Percentiles rank a stretch among this genome's conserved stretches.
Conservation (phyloP, 2,329 filamentous ascomycete genomes). For the Curvularia sp. region DNA sequence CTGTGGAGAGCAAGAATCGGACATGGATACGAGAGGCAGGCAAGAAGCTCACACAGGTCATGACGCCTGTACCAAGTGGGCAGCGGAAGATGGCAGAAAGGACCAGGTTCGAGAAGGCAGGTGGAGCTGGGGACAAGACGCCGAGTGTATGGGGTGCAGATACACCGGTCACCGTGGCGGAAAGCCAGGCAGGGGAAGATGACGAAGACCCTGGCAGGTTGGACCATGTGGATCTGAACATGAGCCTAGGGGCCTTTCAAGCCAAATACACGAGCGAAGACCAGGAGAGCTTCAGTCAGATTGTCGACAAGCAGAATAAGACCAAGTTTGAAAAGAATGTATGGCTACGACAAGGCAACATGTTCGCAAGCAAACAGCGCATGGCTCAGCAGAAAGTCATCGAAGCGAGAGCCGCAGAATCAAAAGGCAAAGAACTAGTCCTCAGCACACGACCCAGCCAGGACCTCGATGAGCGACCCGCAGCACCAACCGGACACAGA, state of each 20-base stretch:
- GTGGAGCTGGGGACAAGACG: conserved; percentile 58
- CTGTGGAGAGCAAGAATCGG: conserved; percentile 82
- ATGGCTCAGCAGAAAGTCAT: conserved; percentile 76
- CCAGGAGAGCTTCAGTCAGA: conserved; percentile 93
- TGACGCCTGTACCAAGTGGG: conserved; percentile 74
- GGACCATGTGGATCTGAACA: conserved; percentile 71
- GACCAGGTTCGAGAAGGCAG: conserved; percentile 28
- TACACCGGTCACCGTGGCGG: conserved; percentile 70
- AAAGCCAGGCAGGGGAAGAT: conserved; percentile 42
- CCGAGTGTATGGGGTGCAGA: conserved; percentile 71
- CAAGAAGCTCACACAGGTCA: conserved; percentile 68
- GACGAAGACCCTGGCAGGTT: conserved; percentile 51
- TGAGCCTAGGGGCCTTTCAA: conserved; percentile 87
- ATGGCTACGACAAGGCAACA: conserved; percentile 90
- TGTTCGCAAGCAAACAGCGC: conserved; percentile 71
- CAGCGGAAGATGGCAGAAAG: conserved; percentile 45
- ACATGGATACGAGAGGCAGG: conserved; percentile 87
- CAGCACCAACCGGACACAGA: conserved; percentile 77
- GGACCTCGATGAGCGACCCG: conserved; percentile 74
- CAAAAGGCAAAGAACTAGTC: conserved; percentile 36
- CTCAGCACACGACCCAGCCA: conserved; percentile 64
- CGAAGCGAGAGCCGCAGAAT: conserved; percentile 61
- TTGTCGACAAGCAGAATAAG: conserved; percentile 89
- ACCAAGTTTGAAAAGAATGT: conserved; percentile 84
- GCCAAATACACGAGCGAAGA: conserved; percentile 96